Conservation (phyloP, 2,329 filamentous ascomycete species). For the Talaromyces albobiverticillius region DNA sequence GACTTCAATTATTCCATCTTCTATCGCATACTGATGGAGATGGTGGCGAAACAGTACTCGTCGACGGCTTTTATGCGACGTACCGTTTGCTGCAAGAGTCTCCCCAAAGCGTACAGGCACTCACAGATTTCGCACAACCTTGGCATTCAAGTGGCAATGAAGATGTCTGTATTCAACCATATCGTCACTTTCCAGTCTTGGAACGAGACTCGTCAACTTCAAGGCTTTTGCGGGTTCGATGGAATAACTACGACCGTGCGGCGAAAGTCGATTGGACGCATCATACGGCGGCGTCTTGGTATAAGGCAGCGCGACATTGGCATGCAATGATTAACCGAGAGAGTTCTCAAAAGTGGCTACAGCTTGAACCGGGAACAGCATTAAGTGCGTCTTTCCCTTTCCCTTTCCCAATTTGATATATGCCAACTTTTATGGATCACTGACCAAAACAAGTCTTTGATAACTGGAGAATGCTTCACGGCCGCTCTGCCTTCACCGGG, state of each 20-base stretch:
- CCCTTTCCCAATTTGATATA: background rate
- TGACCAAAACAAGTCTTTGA: slow-evolving; percentile 83
- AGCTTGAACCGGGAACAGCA: slow-evolving; percentile 73
- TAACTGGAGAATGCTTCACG: slow-evolving; percentile 93
- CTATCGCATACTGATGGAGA: slow-evolving; percentile 66
- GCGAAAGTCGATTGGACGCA: slow-evolving; percentile 57
- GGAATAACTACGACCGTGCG: slow-evolving; percentile 91
- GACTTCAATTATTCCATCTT: slow-evolving; percentile 89
- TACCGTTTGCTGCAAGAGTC: slow-evolving; percentile 55
- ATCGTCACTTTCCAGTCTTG: slow-evolving; percentile 68
- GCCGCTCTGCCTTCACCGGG: slow-evolving; percentile 77
- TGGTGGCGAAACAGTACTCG: slow-evolving; percentile 76
- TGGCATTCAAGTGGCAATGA: slow-evolving; percentile 86
- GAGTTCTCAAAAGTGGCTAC: slow-evolving; percentile 64
- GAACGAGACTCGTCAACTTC: slow-evolving; percentile 51
- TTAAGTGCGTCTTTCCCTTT: slow-evolving; percentile 57
- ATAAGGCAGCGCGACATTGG: slow-evolving; percentile 73
- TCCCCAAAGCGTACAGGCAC: slow-evolving; percentile 54
- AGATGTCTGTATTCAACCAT: slow-evolving; percentile 75
- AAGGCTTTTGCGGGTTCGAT: slow-evolving; percentile 66
- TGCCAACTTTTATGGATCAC: no score
- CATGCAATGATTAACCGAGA: slow-evolving; percentile 64
- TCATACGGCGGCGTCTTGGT: slow-evolving; percentile 63
- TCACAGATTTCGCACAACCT: slow-evolving; percentile 60
- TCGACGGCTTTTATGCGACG: slow-evolving; percentile 81